Conservation (phyloP, 1,284 basidiomycete species). For the Sanghuangporus baumii region DNA sequence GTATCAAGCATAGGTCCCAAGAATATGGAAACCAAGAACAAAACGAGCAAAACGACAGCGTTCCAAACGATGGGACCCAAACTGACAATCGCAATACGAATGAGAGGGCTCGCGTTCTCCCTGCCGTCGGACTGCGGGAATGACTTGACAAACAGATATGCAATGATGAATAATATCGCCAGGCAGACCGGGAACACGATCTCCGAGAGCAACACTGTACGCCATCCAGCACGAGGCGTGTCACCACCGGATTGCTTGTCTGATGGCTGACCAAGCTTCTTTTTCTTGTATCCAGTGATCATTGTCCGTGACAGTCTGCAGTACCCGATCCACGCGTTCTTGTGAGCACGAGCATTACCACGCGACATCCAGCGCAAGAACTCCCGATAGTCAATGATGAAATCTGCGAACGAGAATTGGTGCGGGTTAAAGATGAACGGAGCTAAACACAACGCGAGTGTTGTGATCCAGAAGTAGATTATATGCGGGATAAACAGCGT, state of each 20-base stretch:
- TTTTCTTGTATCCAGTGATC: constrained; percentile 98
- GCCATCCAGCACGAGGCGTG: constrained; percentile 86
- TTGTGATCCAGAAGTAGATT: constrained; percentile 95
- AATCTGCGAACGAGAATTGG: constrained; percentile 93
- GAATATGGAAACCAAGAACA: constrained; percentile 91
- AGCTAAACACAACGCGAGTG: constrained; percentile 81
- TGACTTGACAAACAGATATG: constrained; percentile 87
- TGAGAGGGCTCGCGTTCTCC: constrained; percentile 68
- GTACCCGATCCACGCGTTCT: constrained; percentile 97
- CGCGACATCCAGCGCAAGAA: constrained; percentile 97
- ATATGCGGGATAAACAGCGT: constrained; percentile 85
- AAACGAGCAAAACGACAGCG: constrained; percentile 76
- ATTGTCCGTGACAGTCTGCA: constrained; percentile 91
- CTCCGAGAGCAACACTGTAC: constrained; percentile 83
- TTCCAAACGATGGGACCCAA: constrained; percentile 97
- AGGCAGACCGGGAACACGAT: constrained; percentile 80
- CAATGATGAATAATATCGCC: constrained; percentile 80
- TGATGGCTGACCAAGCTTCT: constrained; percentile 88
- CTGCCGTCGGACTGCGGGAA: constrained; percentile 69
- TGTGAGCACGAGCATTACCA: constrained; percentile 93
- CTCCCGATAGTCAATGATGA: constrained; percentile 94
- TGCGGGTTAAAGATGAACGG: constrained; percentile 98
- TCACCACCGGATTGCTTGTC: constrained; percentile 84
- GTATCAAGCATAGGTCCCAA: constrained; percentile 89
- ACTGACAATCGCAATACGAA: constrained; percentile 90